Evolutionary conservation across 305 asterid genomes (phyloP).

Genomic region (Petunia hybrid): DNA sequence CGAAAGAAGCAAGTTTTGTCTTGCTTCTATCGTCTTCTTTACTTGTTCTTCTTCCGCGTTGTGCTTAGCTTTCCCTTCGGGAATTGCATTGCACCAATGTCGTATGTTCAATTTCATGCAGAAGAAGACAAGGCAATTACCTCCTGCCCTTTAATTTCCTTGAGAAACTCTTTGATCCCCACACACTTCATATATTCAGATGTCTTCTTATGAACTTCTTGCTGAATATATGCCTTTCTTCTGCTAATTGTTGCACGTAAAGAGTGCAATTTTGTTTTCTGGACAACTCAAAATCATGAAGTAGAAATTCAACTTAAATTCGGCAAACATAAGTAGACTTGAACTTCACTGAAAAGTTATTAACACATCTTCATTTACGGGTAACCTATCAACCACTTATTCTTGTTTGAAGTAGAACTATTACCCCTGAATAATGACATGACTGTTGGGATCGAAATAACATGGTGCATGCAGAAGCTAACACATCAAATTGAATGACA

Average conservation of each 20-base stretch:
- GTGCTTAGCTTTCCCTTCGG: too few relatives aligned
- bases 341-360: neutral
- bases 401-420: neutral
- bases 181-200: slow-evolving; percentile 37
- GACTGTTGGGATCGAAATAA: neutral
- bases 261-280: slow-evolving; percentile 49
- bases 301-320: neutral
- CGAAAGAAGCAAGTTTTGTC: too few relatives aligned
- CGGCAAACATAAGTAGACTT: neutral
- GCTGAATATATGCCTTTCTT: slow-evolving; percentile 45
- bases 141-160: slow-evolving; percentile 45
- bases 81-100: too few relatives aligned
- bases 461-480: too few relatives aligned
- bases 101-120: neutral
- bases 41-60: too few relatives aligned
- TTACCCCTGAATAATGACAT: neutral
- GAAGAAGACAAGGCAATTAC: slow-evolving; percentile 32
- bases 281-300: slow-evolving; percentile 29
- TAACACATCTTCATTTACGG: neutral
- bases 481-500: too few relatives aligned
- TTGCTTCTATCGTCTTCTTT: too few relatives aligned
- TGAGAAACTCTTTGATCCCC: slow-evolving; percentile 40
- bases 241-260: slow-evolving; percentile 48
- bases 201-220: slow-evolving; percentile 39
- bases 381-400: neutral